Evolutionary conservation across 345 rosid species (phyloP).

Genomic region (Pugionium cornutum): DNA sequence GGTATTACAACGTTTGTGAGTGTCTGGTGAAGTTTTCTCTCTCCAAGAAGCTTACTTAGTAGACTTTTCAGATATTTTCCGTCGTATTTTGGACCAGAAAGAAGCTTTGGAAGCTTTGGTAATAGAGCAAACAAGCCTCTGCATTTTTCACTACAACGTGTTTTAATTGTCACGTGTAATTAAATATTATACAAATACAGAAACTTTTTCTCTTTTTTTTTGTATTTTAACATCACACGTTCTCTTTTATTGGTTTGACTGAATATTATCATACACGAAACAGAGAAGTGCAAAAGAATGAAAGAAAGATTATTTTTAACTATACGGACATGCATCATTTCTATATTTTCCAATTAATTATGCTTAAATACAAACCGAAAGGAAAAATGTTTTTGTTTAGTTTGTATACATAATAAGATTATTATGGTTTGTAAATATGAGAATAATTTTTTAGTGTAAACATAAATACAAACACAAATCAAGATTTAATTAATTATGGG

Average conservation of each 20-base stretch:
- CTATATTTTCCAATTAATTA: too few relatives aligned
- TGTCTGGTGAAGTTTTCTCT: constrained; percentile 54
- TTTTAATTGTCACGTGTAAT: constrained; percentile 14
- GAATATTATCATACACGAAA: too few relatives aligned
- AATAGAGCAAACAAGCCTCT: constrained; percentile 44
- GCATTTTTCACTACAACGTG: constrained; percentile 19
- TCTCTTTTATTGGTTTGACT: too few relatives aligned
- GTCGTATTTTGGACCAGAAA: constrained; percentile 66
- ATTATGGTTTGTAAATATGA: too few relatives aligned
- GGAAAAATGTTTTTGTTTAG: too few relatives aligned
- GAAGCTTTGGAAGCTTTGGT: constrained; percentile 43
- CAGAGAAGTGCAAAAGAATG: too few relatives aligned
- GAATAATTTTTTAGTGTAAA: not conserved
- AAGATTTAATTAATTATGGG: not conserved
- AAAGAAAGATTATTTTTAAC: too few relatives aligned
- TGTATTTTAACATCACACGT: too few relatives aligned
- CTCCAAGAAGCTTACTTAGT: constrained; percentile 40
- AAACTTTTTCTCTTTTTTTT: too few relatives aligned
- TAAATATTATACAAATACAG: not conserved
- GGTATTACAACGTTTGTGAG: constrained; percentile 67
- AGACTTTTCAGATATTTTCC: constrained; percentile 57
- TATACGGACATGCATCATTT: too few relatives aligned
- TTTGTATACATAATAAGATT: too few relatives aligned
- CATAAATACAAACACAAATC: not conserved
- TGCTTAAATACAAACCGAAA: too few relatives aligned